Evolutionary conservation across 495 filamentous ascomycete species (phyloP).

Genomic region (Neurospora sp.): DNA sequence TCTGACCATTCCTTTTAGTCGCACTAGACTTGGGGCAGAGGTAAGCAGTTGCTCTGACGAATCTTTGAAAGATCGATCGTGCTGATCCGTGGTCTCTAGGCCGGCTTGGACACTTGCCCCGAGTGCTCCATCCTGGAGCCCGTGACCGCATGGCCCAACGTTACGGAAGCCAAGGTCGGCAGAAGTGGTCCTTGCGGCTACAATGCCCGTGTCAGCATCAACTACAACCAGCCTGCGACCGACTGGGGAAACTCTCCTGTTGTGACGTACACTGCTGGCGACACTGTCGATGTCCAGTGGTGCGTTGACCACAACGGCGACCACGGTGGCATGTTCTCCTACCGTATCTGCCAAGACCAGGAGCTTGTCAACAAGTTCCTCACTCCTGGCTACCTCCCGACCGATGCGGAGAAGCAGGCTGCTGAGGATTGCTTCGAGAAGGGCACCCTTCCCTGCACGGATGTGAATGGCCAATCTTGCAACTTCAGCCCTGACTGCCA

Average conservation of each 20-base stretch:
- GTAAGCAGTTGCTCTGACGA: constrained; percentile 14
- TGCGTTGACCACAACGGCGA: constrained; percentile 51
- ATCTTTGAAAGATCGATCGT: not conserved
- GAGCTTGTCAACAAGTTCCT: constrained; percentile 42
- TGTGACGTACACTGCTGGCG: constrained; percentile 35
- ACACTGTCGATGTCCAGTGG: constrained; percentile 43
- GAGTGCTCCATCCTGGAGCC: constrained; percentile 50
- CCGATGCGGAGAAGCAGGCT: constrained; percentile 42
- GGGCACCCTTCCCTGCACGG: constrained; percentile 39
- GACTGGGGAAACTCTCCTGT: constrained; percentile 38
- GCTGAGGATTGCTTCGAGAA: constrained; percentile 45
- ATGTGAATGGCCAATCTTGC: constrained; percentile 43
- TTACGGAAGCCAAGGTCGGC: constrained; percentile 36
- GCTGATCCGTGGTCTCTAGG: constrained; percentile 16
- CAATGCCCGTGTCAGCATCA: constrained; percentile 44
- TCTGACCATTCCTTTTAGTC: constrained; percentile 35
- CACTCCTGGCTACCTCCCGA: constrained; percentile 40
- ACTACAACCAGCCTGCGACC: constrained; percentile 42
- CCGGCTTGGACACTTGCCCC: constrained; percentile 42
- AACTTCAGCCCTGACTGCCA: constrained; percentile 43
- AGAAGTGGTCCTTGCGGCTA: constrained; percentile 47
- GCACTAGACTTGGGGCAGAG: constrained; percentile 38
- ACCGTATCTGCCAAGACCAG: constrained; percentile 46
- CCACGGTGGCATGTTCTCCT: constrained; percentile 50
- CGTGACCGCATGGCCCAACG: constrained; percentile 41